Base-by-base conservation (phyloP, 306 rosid genomes). In the Purshia tridentata region DNA sequence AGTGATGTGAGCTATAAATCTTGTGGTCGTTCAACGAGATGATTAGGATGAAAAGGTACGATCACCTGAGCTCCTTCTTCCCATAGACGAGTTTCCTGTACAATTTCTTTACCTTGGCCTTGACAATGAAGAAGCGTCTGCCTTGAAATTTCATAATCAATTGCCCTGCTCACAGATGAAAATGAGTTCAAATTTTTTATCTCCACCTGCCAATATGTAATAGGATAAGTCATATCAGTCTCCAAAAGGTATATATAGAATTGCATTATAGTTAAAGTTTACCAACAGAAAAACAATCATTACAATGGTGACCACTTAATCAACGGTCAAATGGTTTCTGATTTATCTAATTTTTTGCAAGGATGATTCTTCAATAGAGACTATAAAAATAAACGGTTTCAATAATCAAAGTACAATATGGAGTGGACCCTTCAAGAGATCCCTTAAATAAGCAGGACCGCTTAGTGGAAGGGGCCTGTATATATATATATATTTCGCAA, bases 31-130 rank as follows among this genome's bases (percentile, higher is more conserved):
- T 63, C 8, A 16, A 56, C 6, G 8, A 71, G 45, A 5, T 3
- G 11, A n/a, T 9, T 15, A 40, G 14, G 39, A 20, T 78, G 77
- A 62, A 80, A 56, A 40, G 47, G 53, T 65, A 54, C 69, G 80
- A 81, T 81, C 82, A 85, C 96, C 95, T 88, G 99, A 73, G 88
- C 61, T 68, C 99, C 93, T 81, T 94, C 99, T 65, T 94, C 97
- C 97, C 99, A 91, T 16, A 86, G 86, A 63, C 93, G 88, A 78
- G 97, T 94, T 83, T 94, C 99, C 84, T 89, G 99, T 68, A 84
- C 86, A 69, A 94, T 94, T 85, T 85, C 90, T 72, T 89, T 87
- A 45, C 76, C 82, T 79, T 86, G 87, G 67, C 93, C 99, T 78
- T 94, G 86, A 76, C 81, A 84, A 83, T 86, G 91, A 67, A 94